phyloP scores from a whole-genome alignment of 495 filamentous ascomycete species.

The Evernia prunastri region DNA sequence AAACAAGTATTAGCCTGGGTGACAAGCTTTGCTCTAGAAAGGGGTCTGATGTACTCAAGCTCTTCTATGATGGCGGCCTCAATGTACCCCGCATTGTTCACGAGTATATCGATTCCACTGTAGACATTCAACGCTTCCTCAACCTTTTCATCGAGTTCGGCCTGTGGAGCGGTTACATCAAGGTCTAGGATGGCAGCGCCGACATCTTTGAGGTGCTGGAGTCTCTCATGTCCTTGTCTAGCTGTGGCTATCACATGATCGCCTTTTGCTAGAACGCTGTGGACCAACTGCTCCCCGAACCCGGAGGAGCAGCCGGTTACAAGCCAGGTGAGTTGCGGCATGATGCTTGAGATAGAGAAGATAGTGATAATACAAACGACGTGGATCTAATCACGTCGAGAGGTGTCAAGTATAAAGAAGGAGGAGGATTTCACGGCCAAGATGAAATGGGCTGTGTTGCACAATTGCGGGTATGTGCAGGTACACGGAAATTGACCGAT shows the following conservation, averaged over 20 bases:
- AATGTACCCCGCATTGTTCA: conserved; percentile 34
- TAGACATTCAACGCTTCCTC: conserved; percentile 20
- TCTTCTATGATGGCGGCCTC: conserved; percentile 29
- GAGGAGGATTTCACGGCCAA: no score
- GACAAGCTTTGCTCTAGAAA: background rate
- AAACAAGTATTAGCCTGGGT: background rate
- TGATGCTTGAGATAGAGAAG: no score
- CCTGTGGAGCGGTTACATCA: conserved; percentile 29
- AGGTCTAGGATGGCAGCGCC: conserved; percentile 37
- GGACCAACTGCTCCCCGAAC: conserved; percentile 35
- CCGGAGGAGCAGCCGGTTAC: conserved; percentile 43
- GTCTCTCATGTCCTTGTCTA: conserved; percentile 23
- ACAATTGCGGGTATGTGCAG: no score
- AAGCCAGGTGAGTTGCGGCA: conserved; percentile 35
- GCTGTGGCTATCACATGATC: conserved; percentile 42
- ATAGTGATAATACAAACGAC: no score
- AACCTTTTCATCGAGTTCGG: conserved; percentile 23
- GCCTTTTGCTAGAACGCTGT: conserved; percentile 33
- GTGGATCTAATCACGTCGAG: no score
- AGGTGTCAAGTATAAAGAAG: no score
- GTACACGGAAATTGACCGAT: no score
- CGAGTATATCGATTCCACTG: conserved; percentile 29
- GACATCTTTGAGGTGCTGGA: conserved; percentile 32
- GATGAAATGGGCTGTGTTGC: no score
- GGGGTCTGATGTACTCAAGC: conserved; percentile 26